Conservation (phyloP, 768 basidiomycete species). For the Zangia roseola region DNA sequence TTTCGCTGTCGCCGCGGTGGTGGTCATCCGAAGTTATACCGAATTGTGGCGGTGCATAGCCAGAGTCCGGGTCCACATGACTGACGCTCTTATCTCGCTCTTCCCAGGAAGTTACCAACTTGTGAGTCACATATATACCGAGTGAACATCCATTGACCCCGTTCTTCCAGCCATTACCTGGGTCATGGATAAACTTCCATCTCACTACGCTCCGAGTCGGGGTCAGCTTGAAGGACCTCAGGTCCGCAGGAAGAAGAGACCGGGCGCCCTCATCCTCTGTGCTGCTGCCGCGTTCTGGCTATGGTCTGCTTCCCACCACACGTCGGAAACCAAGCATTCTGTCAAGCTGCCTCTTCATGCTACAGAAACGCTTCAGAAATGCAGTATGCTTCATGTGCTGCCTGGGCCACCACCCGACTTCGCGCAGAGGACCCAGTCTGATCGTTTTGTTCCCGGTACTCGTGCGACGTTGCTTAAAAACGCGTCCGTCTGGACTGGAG, state of each 20-base stretch:
- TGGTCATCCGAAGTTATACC: conserved; percentile 5
- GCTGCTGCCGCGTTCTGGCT: conserved; percentile 15
- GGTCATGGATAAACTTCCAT: conserved; percentile 31
- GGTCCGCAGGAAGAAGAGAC: conserved; percentile 10
- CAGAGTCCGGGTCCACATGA: too few relatives aligned
- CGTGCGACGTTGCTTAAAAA: conserved; percentile 41
- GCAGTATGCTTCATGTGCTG: conserved; percentile 32
- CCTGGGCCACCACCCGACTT: conserved; percentile 40
- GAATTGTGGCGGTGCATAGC: conserved; percentile 13
- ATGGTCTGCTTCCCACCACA: conserved; percentile 18
- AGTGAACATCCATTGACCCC: not conserved
- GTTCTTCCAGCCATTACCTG: not conserved
- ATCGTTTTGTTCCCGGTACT: conserved; percentile 40
- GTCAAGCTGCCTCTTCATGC: conserved; percentile 30
- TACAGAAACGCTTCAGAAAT: conserved; percentile 32
- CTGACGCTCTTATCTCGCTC: not conserved
- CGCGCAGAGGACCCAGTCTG: conserved; percentile 34
- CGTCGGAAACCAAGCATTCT: conserved; percentile 3
- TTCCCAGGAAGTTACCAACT: too few relatives aligned
- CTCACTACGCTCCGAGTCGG: conserved; percentile 6
- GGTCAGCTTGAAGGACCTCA: conserved; percentile 7
- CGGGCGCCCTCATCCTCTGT: conserved; percentile 20
- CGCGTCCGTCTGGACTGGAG: conserved; percentile 55
- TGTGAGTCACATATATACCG: not conserved
- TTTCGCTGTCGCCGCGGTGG: conserved; percentile 2